Conservation (phyloP, 148 eudicot genomes). For the Rhododendron kiyosumense region DNA sequence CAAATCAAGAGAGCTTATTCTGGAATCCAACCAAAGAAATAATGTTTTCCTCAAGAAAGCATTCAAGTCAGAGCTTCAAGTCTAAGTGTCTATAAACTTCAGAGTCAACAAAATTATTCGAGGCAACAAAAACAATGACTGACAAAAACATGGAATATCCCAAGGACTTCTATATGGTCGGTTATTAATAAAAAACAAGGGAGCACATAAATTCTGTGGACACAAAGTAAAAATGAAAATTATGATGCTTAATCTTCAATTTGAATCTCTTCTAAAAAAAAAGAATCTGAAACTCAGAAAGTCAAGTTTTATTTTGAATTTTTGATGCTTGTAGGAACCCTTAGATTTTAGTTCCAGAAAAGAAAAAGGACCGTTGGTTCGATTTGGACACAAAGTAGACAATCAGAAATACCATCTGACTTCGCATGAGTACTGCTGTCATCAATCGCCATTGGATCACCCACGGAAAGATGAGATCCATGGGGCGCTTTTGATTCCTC, state of each 20-base stretch:
- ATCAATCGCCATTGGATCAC: conserved; percentile 83
- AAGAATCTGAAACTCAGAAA: neutral
- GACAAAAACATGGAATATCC: neutral
- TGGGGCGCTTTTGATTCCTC: conserved; percentile 64
- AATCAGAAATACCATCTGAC: conserved; percentile 53
- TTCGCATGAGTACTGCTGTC: conserved; percentile 37
- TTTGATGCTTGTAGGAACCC: neutral
- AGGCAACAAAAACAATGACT: neutral
- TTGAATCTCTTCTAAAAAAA: neutral
- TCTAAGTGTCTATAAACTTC: neutral
- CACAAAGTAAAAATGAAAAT: neutral
- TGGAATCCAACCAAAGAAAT: neutral
- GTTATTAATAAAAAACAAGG: neutral
- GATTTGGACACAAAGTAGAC: neutral
- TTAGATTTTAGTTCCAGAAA: neutral
- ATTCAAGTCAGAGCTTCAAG: conserved; percentile 1
- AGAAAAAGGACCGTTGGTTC: neutral
- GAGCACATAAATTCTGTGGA: neutral
- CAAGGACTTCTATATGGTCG: neutral
- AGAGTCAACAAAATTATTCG: neutral
- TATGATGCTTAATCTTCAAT: neutral
- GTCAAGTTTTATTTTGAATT: neutral
- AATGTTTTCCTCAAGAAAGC: neutral
- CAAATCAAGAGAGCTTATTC: neutral
- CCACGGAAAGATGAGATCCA: conserved; percentile 41